phyloP scores from a whole-genome alignment of 768 basidiomycete genomes.

The Cyclocybe aegerita region DNA sequence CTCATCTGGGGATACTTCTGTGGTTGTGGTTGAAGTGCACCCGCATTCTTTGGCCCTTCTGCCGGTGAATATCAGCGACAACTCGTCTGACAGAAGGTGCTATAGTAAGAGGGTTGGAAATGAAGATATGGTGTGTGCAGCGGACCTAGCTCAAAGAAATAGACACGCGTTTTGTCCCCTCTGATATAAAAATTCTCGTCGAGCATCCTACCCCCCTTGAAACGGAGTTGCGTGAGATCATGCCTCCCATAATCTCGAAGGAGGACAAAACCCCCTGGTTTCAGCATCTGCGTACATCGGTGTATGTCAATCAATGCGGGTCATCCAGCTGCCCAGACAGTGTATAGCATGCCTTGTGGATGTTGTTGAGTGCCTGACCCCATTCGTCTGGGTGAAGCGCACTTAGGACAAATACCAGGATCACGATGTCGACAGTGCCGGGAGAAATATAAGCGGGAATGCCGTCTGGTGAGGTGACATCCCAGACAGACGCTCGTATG shows the following conservation, averaged over 20 bases:
- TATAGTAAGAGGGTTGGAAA: constrained; percentile 1
- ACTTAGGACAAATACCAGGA: constrained; percentile 93
- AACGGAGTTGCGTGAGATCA: constrained; percentile 92
- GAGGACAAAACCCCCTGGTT: constrained; percentile 81
- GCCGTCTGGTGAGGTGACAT: constrained; percentile 63
- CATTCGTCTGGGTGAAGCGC: constrained; percentile 95
- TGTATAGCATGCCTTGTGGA: constrained; percentile 47
- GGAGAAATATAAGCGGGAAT: constrained; percentile 66
- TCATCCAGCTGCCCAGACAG: background rate
- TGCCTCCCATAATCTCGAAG: constrained; percentile 95
- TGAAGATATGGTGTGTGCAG: background rate
- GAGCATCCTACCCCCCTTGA: constrained; percentile 83
- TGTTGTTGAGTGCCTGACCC: constrained; percentile 77
- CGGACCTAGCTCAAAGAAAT: constrained; percentile 90
- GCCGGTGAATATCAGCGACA: constrained; percentile 80
- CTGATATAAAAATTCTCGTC: constrained; percentile 96
- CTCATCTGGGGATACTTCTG: constrained; percentile 35
- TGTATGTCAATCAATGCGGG: background rate
- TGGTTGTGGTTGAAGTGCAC: constrained; percentile 26
- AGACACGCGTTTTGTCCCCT: constrained; percentile 96
- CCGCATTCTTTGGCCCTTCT: constrained; percentile 34
- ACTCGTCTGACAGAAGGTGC: constrained; percentile 54
- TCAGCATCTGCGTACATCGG: constrained; percentile 63
- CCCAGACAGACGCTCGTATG: constrained; percentile 87
- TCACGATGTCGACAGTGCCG: constrained; percentile 78